phyloP scores from a whole-genome alignment of 2,329 filamentous ascomycete genomes.

The Botryosphaeria dothidea region DNA sequence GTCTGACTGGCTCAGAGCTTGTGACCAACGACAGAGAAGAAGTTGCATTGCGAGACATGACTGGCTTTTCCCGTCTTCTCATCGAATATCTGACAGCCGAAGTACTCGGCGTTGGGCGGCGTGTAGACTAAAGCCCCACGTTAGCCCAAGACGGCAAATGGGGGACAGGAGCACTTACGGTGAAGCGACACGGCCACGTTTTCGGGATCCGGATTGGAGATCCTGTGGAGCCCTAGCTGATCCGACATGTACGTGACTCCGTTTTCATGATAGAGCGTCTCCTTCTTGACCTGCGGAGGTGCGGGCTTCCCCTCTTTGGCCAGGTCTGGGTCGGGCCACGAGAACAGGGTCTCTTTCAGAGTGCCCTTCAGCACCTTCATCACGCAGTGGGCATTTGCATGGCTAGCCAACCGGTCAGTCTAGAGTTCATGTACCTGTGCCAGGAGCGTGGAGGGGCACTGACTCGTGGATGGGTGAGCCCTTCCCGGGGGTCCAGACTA shows the following conservation, averaged over 20 bases:
- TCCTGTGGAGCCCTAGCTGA: conserved; percentile 78
- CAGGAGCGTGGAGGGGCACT: conserved; percentile 20
- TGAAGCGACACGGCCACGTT: conserved; percentile 85
- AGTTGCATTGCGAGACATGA: conserved; percentile 69
- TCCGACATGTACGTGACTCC: conserved; percentile 90
- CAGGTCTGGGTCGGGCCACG: conserved; percentile 60
- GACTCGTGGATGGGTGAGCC: conserved; percentile 80
- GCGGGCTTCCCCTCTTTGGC: conserved; percentile 48
- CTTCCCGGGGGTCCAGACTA: conserved; percentile 87
- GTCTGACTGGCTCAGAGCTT: conserved; percentile 24
- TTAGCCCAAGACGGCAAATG: conserved; percentile 2
- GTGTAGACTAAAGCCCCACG: conserved; percentile 64
- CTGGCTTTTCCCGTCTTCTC: conserved; percentile 71
- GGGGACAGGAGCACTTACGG: conserved; percentile 45
- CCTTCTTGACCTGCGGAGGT: conserved; percentile 65
- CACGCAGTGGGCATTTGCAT: conserved; percentile 78
- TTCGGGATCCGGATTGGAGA: conserved; percentile 70
- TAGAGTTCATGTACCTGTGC: conserved; percentile 1
- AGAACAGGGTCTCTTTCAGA: conserved; percentile 79
- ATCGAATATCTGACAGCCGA: conserved; percentile 81
- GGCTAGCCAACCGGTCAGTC: conserved; percentile 28
- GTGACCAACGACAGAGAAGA: conserved; percentile 63
- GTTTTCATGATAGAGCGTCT: conserved; percentile 68
- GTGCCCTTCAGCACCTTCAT: conserved; percentile 84
- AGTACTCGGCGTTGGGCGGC: conserved; percentile 82